Evolutionary conservation across 2,329 filamentous ascomycete genomes (phyloP).

Genomic region (Didymella lethalis): DNA sequence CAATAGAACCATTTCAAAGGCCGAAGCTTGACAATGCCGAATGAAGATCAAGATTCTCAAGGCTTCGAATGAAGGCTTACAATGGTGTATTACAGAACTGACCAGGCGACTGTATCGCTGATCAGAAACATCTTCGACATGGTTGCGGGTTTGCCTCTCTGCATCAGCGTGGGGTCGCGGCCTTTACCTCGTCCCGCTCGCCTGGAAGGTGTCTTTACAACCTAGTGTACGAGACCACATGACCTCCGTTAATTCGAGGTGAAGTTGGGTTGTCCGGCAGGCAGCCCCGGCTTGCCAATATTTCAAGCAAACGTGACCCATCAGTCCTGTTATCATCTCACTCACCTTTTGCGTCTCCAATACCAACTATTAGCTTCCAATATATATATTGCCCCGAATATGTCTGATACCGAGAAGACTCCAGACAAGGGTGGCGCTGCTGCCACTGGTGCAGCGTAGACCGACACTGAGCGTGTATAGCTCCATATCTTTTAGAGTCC

Average conservation of each 20-base stretch:
- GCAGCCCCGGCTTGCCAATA: too few species aligned
- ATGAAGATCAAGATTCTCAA: neutral
- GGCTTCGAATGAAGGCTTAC: neutral
- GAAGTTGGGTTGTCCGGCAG: neutral
- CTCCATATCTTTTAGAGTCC: neutral
- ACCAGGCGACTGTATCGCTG: neutral
- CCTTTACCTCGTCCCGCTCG: slow-evolving; percentile 1
- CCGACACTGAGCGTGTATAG: slow-evolving; percentile 33
- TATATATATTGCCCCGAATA: neutral
- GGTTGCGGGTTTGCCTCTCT: neutral
- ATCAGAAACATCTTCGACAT: neutral
- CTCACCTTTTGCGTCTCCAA: neutral
- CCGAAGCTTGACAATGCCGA: neutral
- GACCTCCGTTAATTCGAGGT: neutral
- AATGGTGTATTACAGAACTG: neutral
- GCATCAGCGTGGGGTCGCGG: neutral
- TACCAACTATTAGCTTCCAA: neutral
- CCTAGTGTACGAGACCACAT: neutral
- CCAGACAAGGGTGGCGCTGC: slow-evolving; percentile 17
- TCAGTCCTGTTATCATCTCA: neutral
- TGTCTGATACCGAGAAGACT: slow-evolving; percentile 16
- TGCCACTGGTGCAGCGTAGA: slow-evolving; percentile 29
- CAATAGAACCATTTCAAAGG: neutral
- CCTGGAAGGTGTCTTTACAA: too few species aligned
- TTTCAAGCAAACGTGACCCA: neutral